These are phyloP conservation scores for Nakaseomyces uthaithaninus DNA, from an alignment of 1,139 yeast genomes.

Conservation along the genomic window DNA sequence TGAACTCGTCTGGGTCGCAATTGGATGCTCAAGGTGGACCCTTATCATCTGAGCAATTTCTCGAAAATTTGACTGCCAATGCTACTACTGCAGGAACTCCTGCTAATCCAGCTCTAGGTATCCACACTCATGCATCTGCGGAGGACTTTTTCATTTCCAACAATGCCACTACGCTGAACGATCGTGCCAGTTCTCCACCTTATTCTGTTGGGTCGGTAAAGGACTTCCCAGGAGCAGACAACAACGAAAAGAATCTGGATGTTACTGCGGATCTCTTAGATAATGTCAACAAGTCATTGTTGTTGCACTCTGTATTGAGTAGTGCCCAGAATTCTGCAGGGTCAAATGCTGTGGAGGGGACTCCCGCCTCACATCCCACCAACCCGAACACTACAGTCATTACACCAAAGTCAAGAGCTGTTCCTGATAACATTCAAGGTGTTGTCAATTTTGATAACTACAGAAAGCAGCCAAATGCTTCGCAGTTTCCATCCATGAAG, in stretches of 20 bases:
- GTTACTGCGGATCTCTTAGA: conserved; percentile 22
- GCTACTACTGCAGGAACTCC: conserved; percentile 21
- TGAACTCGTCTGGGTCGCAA: conserved; percentile 9
- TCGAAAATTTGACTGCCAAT: conserved; percentile 30
- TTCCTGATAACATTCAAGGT: conserved; percentile 26
- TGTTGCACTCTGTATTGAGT: conserved; percentile 19
- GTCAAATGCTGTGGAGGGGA: conserved; percentile 11
- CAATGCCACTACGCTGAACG: conserved; percentile 11
- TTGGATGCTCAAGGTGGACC: conserved; percentile 11
- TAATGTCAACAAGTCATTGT: conserved; percentile 20
- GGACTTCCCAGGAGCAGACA: conserved; percentile 1
- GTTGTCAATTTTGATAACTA: conserved; percentile 27
- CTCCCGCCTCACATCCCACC: conserved; percentile 10
- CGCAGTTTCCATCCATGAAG: conserved; percentile 26
- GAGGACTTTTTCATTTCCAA: conserved; percentile 24
- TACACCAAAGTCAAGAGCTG: conserved; percentile 29
- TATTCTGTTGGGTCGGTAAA: conserved; percentile 8
- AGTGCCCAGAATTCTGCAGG: conserved; percentile 16
- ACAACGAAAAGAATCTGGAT: conserved; percentile 11
- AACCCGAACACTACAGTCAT: conserved; percentile 21
- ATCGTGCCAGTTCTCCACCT: conserved; percentile 10
- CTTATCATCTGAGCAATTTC: conserved; percentile 27
- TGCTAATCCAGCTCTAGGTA: background rate
- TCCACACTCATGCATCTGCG: conserved; percentile 19
- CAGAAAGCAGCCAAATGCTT: conserved; percentile 14